Conservation (phyloP, 768 basidiomycete genomes). For the Porpolomopsis calyptriformis region DNA sequence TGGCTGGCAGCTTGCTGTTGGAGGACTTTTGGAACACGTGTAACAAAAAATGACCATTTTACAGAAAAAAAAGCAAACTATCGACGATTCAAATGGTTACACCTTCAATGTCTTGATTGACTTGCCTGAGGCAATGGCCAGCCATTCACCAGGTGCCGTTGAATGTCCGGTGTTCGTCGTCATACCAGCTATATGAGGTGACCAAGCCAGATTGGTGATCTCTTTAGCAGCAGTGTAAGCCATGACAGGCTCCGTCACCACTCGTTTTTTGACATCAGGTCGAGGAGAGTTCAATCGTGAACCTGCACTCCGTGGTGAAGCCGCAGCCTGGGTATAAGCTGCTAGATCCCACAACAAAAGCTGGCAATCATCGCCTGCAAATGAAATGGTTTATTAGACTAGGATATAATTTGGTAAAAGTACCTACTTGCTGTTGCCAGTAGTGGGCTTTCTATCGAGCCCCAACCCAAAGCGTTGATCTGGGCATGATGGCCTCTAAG, state of each 20-base stretch:
- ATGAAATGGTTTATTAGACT: too few species aligned
- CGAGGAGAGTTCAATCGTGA: constrained; percentile 71
- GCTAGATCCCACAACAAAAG: constrained; percentile 88
- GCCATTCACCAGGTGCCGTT: constrained; percentile 74
- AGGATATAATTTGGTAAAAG: too few species aligned
- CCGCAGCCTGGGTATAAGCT: constrained; percentile 45
- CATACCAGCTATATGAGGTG: constrained; percentile 71
- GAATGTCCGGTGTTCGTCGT: constrained; percentile 65
- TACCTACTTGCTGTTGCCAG: constrained; percentile 76
- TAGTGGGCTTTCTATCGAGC: constrained; percentile 70
- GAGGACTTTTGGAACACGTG: too few species aligned
- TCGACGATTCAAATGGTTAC: too few species aligned
- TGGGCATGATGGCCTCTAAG: constrained; percentile 71
- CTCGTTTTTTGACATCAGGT: constrained; percentile 68
- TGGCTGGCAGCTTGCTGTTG: too few species aligned
- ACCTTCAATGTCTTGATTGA: constrained; percentile 75
- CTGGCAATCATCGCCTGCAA: constrained; percentile 86
- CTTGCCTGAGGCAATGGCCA: constrained; percentile 76
- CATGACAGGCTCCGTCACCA: constrained; percentile 70
- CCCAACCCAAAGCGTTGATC: constrained; percentile 88
- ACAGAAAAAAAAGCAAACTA: background rate
- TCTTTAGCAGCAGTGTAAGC: constrained; percentile 72
- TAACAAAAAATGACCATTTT: background rate
- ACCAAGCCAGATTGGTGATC: constrained; percentile 82
- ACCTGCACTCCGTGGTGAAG: constrained; percentile 61